A percentile compares a stretch with the other conserved stretches of the same genome.
phyloP scores from a whole-genome alignment of 768 basidiomycete species.

The Nidularia pulvinata region DNA sequence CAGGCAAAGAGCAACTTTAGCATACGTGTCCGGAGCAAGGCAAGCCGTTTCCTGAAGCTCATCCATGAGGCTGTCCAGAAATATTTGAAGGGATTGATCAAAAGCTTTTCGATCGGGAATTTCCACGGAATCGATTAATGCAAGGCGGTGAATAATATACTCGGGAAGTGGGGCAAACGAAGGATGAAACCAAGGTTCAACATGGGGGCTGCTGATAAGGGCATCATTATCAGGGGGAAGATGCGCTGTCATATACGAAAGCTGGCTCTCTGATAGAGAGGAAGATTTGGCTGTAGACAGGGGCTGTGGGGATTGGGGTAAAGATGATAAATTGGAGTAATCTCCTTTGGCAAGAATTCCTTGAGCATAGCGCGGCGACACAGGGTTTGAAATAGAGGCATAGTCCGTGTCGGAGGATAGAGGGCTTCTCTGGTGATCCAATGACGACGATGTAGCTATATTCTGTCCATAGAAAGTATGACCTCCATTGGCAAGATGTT shows the following conservation, averaged over 20 bases:
- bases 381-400: too few relatives aligned
- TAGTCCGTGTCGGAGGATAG: too few relatives aligned
- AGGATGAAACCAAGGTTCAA: conserved; percentile 62
- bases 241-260: conserved; percentile 32
- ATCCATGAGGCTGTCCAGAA: conserved; percentile 48
- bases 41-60: conserved; percentile 63
- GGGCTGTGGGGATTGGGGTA: too few relatives aligned
- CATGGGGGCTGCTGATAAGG: conserved; percentile 33
- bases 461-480: too few relatives aligned
- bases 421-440: too few relatives aligned
- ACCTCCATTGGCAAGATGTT: too few relatives aligned
- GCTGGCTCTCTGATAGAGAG: too few relatives aligned
- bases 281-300: too few relatives aligned
- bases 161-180: conserved; percentile 63
- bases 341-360: too few relatives aligned
- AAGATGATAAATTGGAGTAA: too few relatives aligned
- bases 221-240: conserved; percentile 33
- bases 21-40: conserved; percentile 54
- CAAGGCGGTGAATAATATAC: conserved; percentile 52
- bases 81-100: conserved; percentile 45
- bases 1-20: conserved; percentile 46
- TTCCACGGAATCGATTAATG: conserved; percentile 49
- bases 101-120: conserved; percentile 59
- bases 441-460: too few relatives aligned
- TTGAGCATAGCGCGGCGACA: too few relatives aligned